A percentile compares a stretch with the other conserved stretches of the same genome.
Evolutionary conservation across 1,284 basidiomycete species (phyloP).

Genomic region (Xanthoconium separans): DNA sequence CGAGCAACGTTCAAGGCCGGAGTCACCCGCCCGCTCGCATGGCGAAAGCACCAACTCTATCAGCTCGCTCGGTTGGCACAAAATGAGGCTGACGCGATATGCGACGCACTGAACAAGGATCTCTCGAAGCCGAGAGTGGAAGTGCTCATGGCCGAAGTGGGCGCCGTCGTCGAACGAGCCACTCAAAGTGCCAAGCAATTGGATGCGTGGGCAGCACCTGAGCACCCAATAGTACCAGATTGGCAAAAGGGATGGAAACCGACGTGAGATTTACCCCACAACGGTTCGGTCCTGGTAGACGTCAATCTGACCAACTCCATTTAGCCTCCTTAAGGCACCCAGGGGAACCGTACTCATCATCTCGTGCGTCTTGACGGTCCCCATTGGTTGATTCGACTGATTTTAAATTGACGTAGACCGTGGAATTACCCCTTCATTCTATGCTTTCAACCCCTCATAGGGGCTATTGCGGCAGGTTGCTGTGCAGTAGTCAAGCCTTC

Average conservation of each 20-base stretch:
- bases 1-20: conserved; percentile 25
- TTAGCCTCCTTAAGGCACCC: conserved; percentile 41
- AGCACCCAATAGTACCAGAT: conserved; percentile 26
- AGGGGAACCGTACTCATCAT: conserved; percentile 47
- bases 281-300: background rate
- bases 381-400: background rate
- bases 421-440: conserved; percentile 61
- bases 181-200: conserved; percentile 22
- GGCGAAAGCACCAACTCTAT: conserved; percentile 32
- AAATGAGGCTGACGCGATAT: conserved; percentile 25
- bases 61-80: conserved; percentile 34
- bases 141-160: conserved; percentile 24
- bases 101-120: conserved; percentile 29
- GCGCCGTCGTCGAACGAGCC: conserved; percentile 17
- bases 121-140: conserved; percentile 30
- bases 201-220: conserved; percentile 27
- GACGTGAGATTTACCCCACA: conserved; percentile 17
- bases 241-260: conserved; percentile 31
- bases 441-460: conserved; percentile 50
- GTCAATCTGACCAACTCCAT: background rate
- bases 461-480: conserved; percentile 64
- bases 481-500: conserved; percentile 61
- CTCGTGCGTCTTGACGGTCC: conserved; percentile 18
- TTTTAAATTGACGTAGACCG: conserved; percentile 31
- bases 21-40: conserved; percentile 26